A percentile compares a stretch with the other conserved stretches of the same genome.
Evolutionary conservation across 345 rosid genomes (phyloP).

Genomic region (Lepidium africanum): DNA sequence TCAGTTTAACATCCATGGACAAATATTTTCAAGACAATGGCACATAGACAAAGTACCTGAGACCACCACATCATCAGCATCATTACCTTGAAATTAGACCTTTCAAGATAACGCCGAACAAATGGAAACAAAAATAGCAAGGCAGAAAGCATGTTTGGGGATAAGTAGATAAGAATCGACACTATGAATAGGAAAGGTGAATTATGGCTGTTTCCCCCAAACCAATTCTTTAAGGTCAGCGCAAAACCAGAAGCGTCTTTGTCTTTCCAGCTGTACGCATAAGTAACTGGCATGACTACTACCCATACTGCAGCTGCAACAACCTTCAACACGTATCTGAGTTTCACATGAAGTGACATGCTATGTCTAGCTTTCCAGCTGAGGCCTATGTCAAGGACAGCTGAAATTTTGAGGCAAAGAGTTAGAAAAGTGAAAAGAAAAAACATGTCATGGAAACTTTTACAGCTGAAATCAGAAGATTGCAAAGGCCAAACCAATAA

Average conservation of each 20-base stretch:
- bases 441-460: background rate
- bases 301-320: conserved; percentile 47
- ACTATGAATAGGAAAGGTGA: conserved; percentile 43
- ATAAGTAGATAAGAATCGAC: conserved; percentile 40
- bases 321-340: conserved; percentile 46
- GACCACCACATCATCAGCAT: conserved; percentile 65
- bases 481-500: background rate
- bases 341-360: conserved; percentile 40
- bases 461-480: background rate
- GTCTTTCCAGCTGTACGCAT: conserved; percentile 46
- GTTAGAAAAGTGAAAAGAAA: background rate
- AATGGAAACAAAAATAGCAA: conserved; percentile 46
- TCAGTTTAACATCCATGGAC: background rate
- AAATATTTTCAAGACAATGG: background rate
- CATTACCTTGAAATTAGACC: conserved; percentile 37
- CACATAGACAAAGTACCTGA: conserved; percentile 35
- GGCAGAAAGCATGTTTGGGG: conserved; percentile 46
- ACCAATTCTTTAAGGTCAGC: conserved; percentile 43
- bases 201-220: conserved; percentile 40
- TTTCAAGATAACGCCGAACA: conserved; percentile 43
- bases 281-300: conserved; percentile 43
- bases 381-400: conserved; percentile 43
- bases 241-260: conserved; percentile 43
- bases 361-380: conserved; percentile 47
- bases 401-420: conserved; percentile 26